A percentile compares a stretch with the other conserved stretches of the same genome.
Conservation (phyloP, 2,329 filamentous ascomycete species). For the Parasarocladium wereldwijsianum region DNA sequence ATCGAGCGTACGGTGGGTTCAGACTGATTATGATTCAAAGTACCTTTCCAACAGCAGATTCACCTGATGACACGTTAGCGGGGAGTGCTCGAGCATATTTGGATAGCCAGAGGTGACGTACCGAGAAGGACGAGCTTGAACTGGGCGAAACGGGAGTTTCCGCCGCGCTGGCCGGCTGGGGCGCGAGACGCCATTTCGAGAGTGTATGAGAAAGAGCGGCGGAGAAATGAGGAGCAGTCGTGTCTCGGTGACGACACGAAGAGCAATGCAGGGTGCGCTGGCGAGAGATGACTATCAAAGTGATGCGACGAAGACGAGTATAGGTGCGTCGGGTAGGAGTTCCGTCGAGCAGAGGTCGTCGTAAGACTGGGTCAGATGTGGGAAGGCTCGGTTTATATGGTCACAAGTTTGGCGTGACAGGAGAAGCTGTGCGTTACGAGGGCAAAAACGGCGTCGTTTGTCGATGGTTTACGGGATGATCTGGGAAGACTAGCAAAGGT, state of each 20-base stretch:
- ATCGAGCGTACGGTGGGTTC: slow-evolving; percentile 3
- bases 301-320: not conserved
- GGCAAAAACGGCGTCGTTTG: no score
- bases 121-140: slow-evolving; percentile 97
- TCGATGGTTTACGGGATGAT: no score
- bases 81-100: not conserved
- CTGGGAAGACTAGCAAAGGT: no score
- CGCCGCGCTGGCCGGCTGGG: slow-evolving; percentile 43
- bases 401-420: not conserved
- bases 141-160: slow-evolving; percentile 85
- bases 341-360: not conserved
- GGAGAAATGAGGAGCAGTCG: slow-evolving; percentile 10
- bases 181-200: slow-evolving; percentile 71
- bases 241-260: slow-evolving; percentile 1
- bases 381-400: not conserved
- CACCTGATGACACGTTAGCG: slow-evolving; percentile 42
- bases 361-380: not conserved
- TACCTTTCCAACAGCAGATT: slow-evolving; percentile 98
- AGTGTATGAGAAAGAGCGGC: slow-evolving; percentile 10
- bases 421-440: no score
- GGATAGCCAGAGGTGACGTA: slow-evolving; percentile 28
- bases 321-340: not conserved
- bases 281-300: slow-evolving; percentile 6
- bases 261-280: slow-evolving; percentile 1
- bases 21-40: slow-evolving; percentile 3